These are phyloP conservation scores for Exophiala oligosperma DNA, from an alignment of 2,329 filamentous ascomycete species.

Conservation along the genomic window DNA sequence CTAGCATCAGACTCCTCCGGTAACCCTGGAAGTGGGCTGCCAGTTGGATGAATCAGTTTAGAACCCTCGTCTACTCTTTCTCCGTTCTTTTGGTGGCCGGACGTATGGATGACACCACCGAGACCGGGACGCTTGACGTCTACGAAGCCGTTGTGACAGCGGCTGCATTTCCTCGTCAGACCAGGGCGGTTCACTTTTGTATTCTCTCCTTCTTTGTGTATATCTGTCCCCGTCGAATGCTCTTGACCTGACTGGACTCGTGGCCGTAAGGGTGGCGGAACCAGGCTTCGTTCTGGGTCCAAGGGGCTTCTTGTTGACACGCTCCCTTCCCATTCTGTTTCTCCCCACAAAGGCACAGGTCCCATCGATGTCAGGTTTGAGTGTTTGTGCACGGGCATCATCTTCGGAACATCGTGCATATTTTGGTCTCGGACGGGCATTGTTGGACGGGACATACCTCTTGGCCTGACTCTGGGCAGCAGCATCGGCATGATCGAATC, in stretches of 20 bases:
- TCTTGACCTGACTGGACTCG: slow-evolving; percentile 1
- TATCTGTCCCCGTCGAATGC: not conserved
- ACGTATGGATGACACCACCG: slow-evolving; percentile 23
- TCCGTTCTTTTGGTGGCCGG: slow-evolving; percentile 14
- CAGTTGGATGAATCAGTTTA: slow-evolving; percentile 11
- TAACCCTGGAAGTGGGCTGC: slow-evolving; percentile 14
- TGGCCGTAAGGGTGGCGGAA: slow-evolving; percentile 13
- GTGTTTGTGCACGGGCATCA: slow-evolving; percentile 5
- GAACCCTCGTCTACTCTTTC: slow-evolving; percentile 7
- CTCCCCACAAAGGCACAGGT: not conserved
- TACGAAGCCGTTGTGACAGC: slow-evolving; percentile 25
- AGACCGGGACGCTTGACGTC: slow-evolving; percentile 19
- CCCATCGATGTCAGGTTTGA: not conserved
- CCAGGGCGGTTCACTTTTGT: slow-evolving; percentile 8
- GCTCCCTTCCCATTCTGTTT: not conserved
- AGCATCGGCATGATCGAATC: slow-evolving; percentile 17
- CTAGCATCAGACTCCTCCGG: slow-evolving; percentile 6
- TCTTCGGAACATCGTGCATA: slow-evolving; percentile 18
- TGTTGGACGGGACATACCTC: slow-evolving; percentile 13
- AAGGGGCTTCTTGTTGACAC: not conserved
- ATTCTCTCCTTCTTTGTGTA: slow-evolving; percentile 1
- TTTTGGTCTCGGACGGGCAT: slow-evolving; percentile 16
- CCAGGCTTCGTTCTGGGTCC: not conserved
- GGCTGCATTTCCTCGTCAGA: slow-evolving; percentile 27
- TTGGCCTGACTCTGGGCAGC: slow-evolving; percentile 18